A percentile compares a stretch with the other conserved stretches of the same genome.
phyloP scores from a whole-genome alignment of 352 stramenopile genomes.

The Saprolegnia diclina region DNA sequence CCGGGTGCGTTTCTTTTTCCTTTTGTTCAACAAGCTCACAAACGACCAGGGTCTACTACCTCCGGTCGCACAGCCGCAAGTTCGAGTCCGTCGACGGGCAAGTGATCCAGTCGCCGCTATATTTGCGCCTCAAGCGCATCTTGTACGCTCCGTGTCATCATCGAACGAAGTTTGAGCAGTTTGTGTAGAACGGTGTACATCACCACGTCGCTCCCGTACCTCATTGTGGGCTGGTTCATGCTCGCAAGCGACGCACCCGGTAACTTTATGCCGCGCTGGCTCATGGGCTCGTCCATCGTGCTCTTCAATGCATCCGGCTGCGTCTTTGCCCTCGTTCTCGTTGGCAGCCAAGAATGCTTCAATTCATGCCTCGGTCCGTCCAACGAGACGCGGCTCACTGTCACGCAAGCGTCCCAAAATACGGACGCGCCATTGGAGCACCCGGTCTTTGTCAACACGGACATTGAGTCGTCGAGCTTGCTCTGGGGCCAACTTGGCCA shows the following conservation, averaged over 20 bases:
- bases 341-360: constrained; percentile 18
- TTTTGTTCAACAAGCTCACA: neutral
- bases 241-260: neutral
- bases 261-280: neutral
- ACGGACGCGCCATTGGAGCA: constrained; percentile 33
- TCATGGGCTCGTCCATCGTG: neutral
- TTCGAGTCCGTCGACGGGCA: constrained; percentile 44
- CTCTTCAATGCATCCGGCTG: constrained; percentile 10
- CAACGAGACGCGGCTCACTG: constrained; percentile 1
- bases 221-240: constrained; percentile 20
- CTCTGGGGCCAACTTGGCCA: constrained; percentile 38
- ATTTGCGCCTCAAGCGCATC: constrained; percentile 53
- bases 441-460: constrained; percentile 61
- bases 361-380: constrained; percentile 3
- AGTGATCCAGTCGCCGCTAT: constrained; percentile 46
- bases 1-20: neutral
- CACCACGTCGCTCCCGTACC: constrained; percentile 14
- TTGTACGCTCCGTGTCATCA: constrained; percentile 34
- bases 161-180: neutral
- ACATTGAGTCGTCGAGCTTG: constrained; percentile 54
- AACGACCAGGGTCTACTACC: constrained; percentile 19
- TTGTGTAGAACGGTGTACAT: constrained; percentile 1
- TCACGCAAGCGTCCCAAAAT: neutral
- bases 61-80: constrained; percentile 45
- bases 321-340: constrained; percentile 21